These are phyloP conservation scores for Monosporozyma servazzii DNA, from an alignment of 805 yeast genomes.

Conservation along the genomic window DNA sequence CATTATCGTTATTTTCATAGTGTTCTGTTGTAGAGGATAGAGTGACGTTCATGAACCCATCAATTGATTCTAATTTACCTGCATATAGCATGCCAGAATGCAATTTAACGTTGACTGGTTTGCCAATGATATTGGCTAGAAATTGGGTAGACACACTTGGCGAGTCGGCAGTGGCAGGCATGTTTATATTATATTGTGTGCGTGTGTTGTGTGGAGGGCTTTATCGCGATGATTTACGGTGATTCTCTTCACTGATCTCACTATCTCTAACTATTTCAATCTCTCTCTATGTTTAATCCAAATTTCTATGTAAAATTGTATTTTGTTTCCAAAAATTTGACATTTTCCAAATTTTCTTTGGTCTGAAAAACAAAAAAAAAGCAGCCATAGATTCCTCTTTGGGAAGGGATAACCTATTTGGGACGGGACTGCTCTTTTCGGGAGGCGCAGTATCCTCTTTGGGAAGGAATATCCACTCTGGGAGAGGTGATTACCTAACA, in stretches of 20 bases:
- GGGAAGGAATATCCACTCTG: not conserved
- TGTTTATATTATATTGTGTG: not conserved
- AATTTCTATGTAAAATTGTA: not conserved
- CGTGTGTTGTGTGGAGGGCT: not conserved
- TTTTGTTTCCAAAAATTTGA: too few species aligned
- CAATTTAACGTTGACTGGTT: constrained; percentile 71
- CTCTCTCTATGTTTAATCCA: not conserved
- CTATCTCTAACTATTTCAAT: not conserved
- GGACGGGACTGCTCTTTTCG: not conserved
- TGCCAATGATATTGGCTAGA: constrained; percentile 68
- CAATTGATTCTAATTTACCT: constrained; percentile 76
- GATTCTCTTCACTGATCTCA: too few species aligned
- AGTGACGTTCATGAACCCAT: constrained; percentile 94
- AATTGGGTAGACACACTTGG: constrained; percentile 61
- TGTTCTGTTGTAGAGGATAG: constrained; percentile 67
- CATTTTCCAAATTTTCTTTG: too few species aligned
- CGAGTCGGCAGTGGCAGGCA: not conserved
- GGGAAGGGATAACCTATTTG: too few species aligned
- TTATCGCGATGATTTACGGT: too few species aligned
- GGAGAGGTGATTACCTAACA: not conserved
- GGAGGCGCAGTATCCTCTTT: not conserved
- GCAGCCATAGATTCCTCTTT: too few species aligned
- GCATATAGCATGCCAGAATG: constrained; percentile 80
- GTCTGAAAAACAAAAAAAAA: too few species aligned
- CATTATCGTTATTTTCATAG: constrained; percentile 26